Evolutionary conservation across 2,329 filamentous ascomycete species (phyloP), one percentile per base, ranked within the genome.

Genomic region (Pyrenochaeta sp.): DNA sequence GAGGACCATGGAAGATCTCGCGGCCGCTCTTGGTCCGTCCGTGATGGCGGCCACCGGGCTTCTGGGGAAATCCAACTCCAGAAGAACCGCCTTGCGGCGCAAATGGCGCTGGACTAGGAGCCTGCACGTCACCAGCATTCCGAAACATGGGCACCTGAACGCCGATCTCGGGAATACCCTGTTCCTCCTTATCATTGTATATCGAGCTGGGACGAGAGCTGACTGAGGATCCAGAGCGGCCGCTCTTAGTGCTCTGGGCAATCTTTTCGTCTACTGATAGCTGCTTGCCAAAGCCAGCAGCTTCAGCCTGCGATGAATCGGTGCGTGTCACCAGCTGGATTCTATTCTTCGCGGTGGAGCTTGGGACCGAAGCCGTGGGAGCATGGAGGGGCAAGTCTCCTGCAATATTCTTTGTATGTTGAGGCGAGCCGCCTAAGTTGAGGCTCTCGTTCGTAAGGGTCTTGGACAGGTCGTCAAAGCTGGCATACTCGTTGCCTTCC

Each of bases 111-210:
- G 93, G 93, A 2, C 93, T 95, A 2, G 95, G 95, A 13, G 95
- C 95, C 80, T 99, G 95, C 9, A 98, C 95, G 75, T 98, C 94
- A 61, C 95, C 95, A 43, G 95, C 91, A 75, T 95, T 88, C 52
- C 90, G 91, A 74, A 95, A 90, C 91, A 99, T 95, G 49, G 95
- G 95, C 39, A 99, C 94, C 72, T 93, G 90, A 71, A 91, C 88
- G 47, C 94, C 94, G 66, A 97, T 95, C 74, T 96, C 91, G 2
- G 93, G 93, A 68, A 97, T 97, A 24, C 93, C 94, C 54, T 93
- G 89, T 64, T 95, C 91, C 45, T 94, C 91, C 12, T 74, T 90
- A 40, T 78, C 77, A 47, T 78, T 78, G 62, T 89, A 82, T 28
- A 85, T 74, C 12, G 87, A 88, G 44, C 78, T 78, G 7, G 86